phyloP scores from a whole-genome alignment of 2,329 filamentous ascomycete species.

The Fusarium staphyleae region DNA sequence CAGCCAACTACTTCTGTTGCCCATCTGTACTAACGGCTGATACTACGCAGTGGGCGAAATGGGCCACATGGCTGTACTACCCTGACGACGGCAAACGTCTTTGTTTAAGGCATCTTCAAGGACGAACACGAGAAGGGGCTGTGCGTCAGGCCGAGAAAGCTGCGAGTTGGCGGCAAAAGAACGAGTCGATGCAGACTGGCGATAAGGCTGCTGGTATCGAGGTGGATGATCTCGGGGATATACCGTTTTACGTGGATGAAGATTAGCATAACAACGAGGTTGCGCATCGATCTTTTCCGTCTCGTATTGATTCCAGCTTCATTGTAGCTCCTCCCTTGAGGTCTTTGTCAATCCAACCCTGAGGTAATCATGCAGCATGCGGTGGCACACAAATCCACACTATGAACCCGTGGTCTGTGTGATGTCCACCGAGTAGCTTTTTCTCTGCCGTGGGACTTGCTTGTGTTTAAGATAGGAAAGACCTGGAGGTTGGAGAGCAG shows the following conservation, averaged over 20 bases:
- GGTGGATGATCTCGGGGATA: background rate
- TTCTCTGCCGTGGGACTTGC: too few species aligned
- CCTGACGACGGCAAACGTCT: slow-evolving; percentile 54
- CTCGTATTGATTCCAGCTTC: too few species aligned
- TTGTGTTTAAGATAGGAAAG: too few species aligned
- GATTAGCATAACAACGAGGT: too few species aligned
- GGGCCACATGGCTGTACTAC: slow-evolving; percentile 64
- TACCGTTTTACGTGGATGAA: background rate
- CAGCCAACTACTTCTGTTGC: fast-evolving
- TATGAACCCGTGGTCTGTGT: too few species aligned
- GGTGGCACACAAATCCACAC: too few species aligned
- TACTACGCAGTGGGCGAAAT: slow-evolving; percentile 51
- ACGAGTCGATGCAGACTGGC: background rate
- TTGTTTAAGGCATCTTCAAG: slow-evolving; percentile 60
- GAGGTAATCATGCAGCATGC: too few species aligned
- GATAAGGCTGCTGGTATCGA: background rate
- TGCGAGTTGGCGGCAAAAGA: slow-evolving; percentile 31
- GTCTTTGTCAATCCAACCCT: too few species aligned
- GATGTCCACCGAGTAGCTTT: too few species aligned
- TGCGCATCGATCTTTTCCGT: too few species aligned
- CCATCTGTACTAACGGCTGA: background rate
- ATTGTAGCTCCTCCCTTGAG: too few species aligned
- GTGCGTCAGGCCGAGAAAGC: slow-evolving; percentile 25
- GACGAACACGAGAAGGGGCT: slow-evolving; percentile 57
- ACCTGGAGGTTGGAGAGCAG: too few species aligned